Base-by-base conservation (phyloP, 2,329 filamentous ascomycete species). In the Cladobotryum mycophilum region DNA sequence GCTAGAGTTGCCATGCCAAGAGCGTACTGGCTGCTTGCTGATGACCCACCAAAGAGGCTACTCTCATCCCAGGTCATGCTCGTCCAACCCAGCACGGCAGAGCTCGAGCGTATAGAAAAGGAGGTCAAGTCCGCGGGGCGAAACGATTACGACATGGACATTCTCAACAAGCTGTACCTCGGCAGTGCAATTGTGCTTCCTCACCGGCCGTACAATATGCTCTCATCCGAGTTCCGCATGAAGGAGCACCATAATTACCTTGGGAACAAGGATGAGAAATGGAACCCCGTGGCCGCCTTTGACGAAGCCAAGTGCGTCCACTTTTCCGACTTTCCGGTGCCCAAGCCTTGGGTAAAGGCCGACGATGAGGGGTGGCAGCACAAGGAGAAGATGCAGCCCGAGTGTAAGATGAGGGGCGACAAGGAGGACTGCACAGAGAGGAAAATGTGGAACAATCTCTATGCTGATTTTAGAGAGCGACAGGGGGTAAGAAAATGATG, bases 21-120 rank as follows among this genome's bases (percentile, higher is more conserved):
- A 33, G 86, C 85, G 8, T 88, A 89, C 64, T 89, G 85, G 85
- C 70, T 81, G 1, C 71, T 78, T 5, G 78, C 78, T 0, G 69
- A 74, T 1, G 2, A 13, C n/a, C 34, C 38, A 3, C 22, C 44
- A 2, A 70, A 70, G 8, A 72, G 73, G 55, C 72, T 74, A 2
- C 71, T 88, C 11, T 80, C 81, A 0, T 80, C 79, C 0, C 72
- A 81, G 4, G 61, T 85, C 15, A 72, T 84, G 58, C 73, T 85
- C 2, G 67, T 85, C 17, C 70, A 82, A 44, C 85, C 85, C 0
- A 79, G 76, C 2, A 61, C 68, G 14, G 58, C 58, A 9, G 82
- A 85, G 49, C 76, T 80, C 51, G 44, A 49, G 7, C 64, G 69
- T 8, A 55, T 73, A 8, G 58, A 59, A 48, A 41, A 51, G n/a